Evolutionary conservation across 139 green algal genomes (phyloP), one percentile per base, ranked within the genome.

Genomic region (Haematococcus lacustris): DNA sequence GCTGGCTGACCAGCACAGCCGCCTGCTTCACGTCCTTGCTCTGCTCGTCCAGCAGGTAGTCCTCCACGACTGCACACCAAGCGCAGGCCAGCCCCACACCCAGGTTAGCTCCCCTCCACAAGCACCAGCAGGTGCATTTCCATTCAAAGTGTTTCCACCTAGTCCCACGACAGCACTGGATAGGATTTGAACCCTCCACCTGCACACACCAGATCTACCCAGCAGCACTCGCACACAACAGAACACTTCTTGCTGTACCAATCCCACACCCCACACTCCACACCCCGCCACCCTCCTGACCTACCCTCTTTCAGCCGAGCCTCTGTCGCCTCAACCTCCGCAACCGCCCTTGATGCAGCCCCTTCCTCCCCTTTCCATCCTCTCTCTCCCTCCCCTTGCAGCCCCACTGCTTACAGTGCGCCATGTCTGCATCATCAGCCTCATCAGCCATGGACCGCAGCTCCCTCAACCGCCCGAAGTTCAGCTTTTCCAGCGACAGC

Each of bases 401-500:
- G 30, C 60, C 32, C 13, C 47, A 28, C 47, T 13, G 21, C 47
- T 57, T 57, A 66, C 60, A 94, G 78, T 94, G 87, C 2, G 43
- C 64, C 62, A 90, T 78, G 63, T 89, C 69, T 6, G 84, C 66
- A 53, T 94, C 89, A 1, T 75, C 80, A 32, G 60, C 33, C 47
- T 88, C 68, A 3, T 85, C 76, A 3, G 89, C 89, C 32, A 91
- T 39, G 3, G 62, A 25, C 64, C 92, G 86, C 75, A 94, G 72
- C 40, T 78, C 51, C 23, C 82, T 70, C 60, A 95, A 84, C 79
- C 90, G 91, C 51, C 90, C 77, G 68, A 93, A 94, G 82, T 93
- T 96, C 57, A 97, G 79, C 85, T 97, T 97, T 82, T 97, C 92
- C 71, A 97, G 81, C 6, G 70, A 82, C 35, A 97, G 82, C 0